These are phyloP conservation scores for Saturnispora hagleri DNA, from an alignment of 805 yeast species.

Conservation along the genomic window DNA sequence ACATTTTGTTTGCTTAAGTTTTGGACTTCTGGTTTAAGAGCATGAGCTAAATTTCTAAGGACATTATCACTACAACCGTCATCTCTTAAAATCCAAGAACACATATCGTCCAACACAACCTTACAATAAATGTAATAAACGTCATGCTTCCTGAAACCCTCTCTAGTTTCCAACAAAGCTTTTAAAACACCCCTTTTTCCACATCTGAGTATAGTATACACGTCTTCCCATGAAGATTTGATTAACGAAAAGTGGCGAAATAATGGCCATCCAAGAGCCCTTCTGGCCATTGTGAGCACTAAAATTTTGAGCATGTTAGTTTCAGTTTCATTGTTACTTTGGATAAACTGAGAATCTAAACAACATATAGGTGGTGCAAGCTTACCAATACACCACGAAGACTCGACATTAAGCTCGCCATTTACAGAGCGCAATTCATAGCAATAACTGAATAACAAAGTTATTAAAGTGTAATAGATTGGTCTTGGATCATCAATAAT, in stretches of 20 bases:
- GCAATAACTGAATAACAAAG: slow-evolving; percentile 61
- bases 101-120: slow-evolving; percentile 66
- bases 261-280: slow-evolving; percentile 74
- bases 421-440: slow-evolving; percentile 71
- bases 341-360: slow-evolving; percentile 52
- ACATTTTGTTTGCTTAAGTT: slow-evolving; percentile 36
- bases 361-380: slow-evolving; percentile 68
- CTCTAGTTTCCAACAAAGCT: slow-evolving; percentile 51
- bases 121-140: slow-evolving; percentile 77
- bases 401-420: slow-evolving; percentile 68
- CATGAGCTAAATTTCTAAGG: slow-evolving; percentile 58
- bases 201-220: slow-evolving; percentile 48
- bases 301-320: slow-evolving; percentile 39
- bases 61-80: slow-evolving; percentile 46
- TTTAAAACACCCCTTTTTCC: slow-evolving; percentile 64
- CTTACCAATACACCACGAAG: slow-evolving; percentile 92
- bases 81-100: slow-evolving; percentile 61
- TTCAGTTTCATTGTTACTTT: slow-evolving; percentile 26
- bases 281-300: slow-evolving; percentile 52
- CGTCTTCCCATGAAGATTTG: slow-evolving; percentile 65
- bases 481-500: slow-evolving; percentile 46
- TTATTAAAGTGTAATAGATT: slow-evolving; percentile 53
- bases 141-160: slow-evolving; percentile 74
- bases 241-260: slow-evolving; percentile 61
- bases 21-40: slow-evolving; percentile 39